Percentiles rank a stretch among this genome's conserved stretches.
Conservation (phyloP, 1,284 basidiomycete species). For the Cutaneotrichosporon mucoides region DNA sequence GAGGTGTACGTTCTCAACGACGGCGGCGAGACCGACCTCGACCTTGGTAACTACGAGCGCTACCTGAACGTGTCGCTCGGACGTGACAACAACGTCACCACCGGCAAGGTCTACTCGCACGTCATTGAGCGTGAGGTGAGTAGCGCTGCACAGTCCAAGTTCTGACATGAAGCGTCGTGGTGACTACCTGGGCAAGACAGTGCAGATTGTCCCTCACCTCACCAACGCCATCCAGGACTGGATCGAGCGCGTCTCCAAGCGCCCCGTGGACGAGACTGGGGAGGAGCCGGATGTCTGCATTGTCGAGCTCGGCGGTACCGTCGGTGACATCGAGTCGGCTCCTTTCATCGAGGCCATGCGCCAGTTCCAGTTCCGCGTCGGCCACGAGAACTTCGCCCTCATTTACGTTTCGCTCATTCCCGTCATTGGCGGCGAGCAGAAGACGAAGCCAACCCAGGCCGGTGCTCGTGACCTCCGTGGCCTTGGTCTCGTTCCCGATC, state of each 20-base stretch:
- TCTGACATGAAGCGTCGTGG: slow-evolving; percentile 62
- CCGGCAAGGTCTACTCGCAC: slow-evolving; percentile 94
- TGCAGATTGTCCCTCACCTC: slow-evolving; percentile 95
- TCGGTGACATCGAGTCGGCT: slow-evolving; percentile 92
- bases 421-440: slow-evolving; percentile 97
- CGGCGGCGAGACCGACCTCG: slow-evolving; percentile 96
- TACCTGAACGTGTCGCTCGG: slow-evolving; percentile 93
- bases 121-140: slow-evolving; percentile 87
- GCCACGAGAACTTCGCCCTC: slow-evolving; percentile 93
- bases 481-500: slow-evolving; percentile 85
- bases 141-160: slow-evolving; percentile 53
- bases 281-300: slow-evolving; percentile 96
- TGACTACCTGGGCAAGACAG: slow-evolving; percentile 97
- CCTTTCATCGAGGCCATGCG: slow-evolving; percentile 99
- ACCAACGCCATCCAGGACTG: slow-evolving; percentile 98
- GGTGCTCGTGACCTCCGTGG: slow-evolving; percentile 95
- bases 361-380: slow-evolving; percentile 98
- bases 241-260: slow-evolving; percentile 91
- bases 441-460: slow-evolving; percentile 98
- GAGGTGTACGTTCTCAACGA: slow-evolving; percentile 99
- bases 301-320: slow-evolving; percentile 95
- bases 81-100: slow-evolving; percentile 96
- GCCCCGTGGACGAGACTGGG: slow-evolving; percentile 90
- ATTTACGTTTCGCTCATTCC: slow-evolving; percentile 98
- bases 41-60: slow-evolving; percentile 97